Base-by-base conservation (phyloP, 495 filamentous ascomycete genomes). In the Daldinia bambusicola region DNA sequence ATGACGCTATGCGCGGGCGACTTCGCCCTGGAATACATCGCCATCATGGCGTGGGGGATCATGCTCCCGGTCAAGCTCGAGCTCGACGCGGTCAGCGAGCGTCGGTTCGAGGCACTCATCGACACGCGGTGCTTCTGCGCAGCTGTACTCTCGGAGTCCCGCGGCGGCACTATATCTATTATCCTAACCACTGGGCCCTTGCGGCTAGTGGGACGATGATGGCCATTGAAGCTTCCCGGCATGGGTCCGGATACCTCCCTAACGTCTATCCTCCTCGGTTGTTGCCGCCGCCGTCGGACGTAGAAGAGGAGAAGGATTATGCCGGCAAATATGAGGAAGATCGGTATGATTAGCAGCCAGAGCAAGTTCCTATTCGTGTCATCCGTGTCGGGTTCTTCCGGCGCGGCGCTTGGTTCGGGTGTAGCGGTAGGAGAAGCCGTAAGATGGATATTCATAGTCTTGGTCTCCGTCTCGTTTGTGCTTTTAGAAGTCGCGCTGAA, bases 401-500 rank as follows among this genome's bases (percentile, higher is more conserved):
- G 62, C 36, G 65, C 48, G 12, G 66, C 16, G 8, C 55, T 69
- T 8, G 66, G 58, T 18, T 41, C 2, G 26, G 68, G 36, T 53
- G 77, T 32, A 7, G 38, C 59, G 4, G 66, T 63, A 22, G 52
- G 55, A 57, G 69, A 69, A n/a, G 67, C 40, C 14, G 79, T 72
- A 22, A 92, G 73, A 16, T 83, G 75, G 9, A 93, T 79, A 0
- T 78, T 82, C 55, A 93, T 82, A 16, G 77, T 74, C 41, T 85
- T 76, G 3, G 81, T 82, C 59, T 85, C 85, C 20, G 75, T 72
- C 0, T 66, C 66, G 61, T 81, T 68, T 34, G 84, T 66, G 72
- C 77, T 56, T 78, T 82, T 80, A 73, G 84, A 76, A 5, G 77
- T 81, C 13, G 86, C 87, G 10, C 77, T 85, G 50, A 92, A 74